A percentile compares a stretch with the other conserved stretches of the same genome.
These are phyloP conservation scores for Chlamydomonas urium DNA, from an alignment of 139 green algal genomes.

Conservation along the genomic window DNA sequence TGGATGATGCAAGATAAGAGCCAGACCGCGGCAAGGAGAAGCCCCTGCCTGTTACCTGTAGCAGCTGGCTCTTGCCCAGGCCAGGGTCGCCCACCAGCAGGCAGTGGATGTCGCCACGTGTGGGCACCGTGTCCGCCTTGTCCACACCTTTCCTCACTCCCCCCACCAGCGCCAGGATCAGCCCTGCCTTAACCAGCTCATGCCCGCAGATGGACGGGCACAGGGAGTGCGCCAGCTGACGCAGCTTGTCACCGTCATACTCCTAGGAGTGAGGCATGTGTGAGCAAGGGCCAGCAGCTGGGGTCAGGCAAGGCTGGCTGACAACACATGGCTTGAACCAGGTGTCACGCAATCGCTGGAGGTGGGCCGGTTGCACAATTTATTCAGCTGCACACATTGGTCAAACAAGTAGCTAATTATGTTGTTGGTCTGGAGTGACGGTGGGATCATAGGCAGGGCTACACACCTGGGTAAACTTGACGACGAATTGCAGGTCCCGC, in stretches of 20 bases:
- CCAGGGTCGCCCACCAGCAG: conserved; percentile 85
- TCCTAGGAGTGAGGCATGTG: too few relatives aligned
- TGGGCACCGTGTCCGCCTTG: conserved; percentile 25
- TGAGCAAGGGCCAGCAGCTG: too few relatives aligned
- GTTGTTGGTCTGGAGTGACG: too few relatives aligned
- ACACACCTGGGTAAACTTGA: conserved; percentile 62
- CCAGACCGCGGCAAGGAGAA: too few relatives aligned
- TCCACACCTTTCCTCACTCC: conserved; percentile 45
- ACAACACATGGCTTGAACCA: too few relatives aligned
- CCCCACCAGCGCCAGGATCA: conserved; percentile 85
- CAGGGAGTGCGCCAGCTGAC: conserved; percentile 75
- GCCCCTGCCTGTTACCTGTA: conserved; percentile 66
- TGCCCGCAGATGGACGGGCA: conserved; percentile 88
- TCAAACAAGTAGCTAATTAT: too few relatives aligned
- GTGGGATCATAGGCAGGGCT: neutral
- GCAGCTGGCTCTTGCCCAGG: conserved; percentile 86
- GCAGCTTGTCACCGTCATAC: conserved; percentile 63
- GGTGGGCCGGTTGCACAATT: too few relatives aligned
- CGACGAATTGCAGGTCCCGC: conserved; percentile 81
- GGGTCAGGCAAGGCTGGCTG: too few relatives aligned
- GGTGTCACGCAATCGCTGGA: too few relatives aligned
- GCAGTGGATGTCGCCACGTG: conserved; percentile 80
- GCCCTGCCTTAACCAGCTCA: conserved; percentile 84
- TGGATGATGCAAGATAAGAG: too few relatives aligned
- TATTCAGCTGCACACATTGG: too few relatives aligned